phyloP scores from a whole-genome alignment of 2,329 filamentous ascomycete species.

The Colletotrichum lindemuthianum region DNA sequence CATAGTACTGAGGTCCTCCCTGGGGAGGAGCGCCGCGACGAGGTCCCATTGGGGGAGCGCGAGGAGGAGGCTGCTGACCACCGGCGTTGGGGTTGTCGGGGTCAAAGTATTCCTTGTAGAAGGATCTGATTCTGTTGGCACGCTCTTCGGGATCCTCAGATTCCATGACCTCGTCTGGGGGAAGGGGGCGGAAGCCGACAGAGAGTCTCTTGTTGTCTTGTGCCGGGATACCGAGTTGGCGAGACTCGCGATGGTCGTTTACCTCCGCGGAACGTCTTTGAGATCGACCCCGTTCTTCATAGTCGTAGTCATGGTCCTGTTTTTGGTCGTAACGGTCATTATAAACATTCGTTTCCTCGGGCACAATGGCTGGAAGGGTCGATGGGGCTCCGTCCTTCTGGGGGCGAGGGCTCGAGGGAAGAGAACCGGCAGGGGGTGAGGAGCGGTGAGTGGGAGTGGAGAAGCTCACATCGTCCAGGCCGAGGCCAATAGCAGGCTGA shows the following conservation, averaged over 20 bases:
- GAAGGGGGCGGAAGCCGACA: constrained; percentile 83
- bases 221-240: constrained; percentile 63
- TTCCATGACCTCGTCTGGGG: constrained; percentile 80
- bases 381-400: constrained; percentile 49
- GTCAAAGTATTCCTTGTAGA: constrained; percentile 99
- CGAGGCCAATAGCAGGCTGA: constrained; percentile 35
- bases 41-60: constrained; percentile 20
- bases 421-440: constrained; percentile 42
- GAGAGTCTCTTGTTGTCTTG: constrained; percentile 69
- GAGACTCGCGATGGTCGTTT: constrained; percentile 42
- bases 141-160: constrained; percentile 92
- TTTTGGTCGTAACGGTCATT: constrained; percentile 40
- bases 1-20: constrained; percentile 66
- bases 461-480: constrained; percentile 35
- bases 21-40: constrained; percentile 22
- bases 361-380: constrained; percentile 43
- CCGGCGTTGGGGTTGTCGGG: constrained; percentile 65
- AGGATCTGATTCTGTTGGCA: constrained; percentile 96
- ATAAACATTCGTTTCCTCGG: constrained; percentile 39
- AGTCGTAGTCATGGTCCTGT: constrained; percentile 37
- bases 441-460: constrained; percentile 33
- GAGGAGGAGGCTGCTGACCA: constrained; percentile 18
- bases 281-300: constrained; percentile 50
- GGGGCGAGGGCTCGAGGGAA: constrained; percentile 45
- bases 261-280: constrained; percentile 42